Percentiles rank a stretch among this genome's conserved stretches.
Conservation (phyloP, 495 filamentous ascomycete species). For the Aspergillus heteromorphus region DNA sequence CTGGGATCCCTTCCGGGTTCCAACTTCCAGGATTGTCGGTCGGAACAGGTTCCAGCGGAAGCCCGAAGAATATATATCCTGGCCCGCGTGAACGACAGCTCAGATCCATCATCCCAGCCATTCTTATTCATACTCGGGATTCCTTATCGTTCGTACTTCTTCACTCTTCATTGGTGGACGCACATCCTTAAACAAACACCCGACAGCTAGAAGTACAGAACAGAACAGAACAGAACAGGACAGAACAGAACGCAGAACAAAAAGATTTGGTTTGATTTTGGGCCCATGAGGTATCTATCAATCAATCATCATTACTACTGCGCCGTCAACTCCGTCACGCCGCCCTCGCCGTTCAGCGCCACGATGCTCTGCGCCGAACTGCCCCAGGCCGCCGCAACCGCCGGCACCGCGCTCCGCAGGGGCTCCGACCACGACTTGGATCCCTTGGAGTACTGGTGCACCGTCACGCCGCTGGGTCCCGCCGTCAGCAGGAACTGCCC, state of each 20-base stretch:
- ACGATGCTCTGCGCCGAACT: conserved; percentile 67
- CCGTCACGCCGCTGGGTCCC: conserved; percentile 73
- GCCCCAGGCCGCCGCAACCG: conserved; percentile 73
- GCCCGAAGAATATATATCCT: background rate
- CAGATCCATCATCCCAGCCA: background rate
- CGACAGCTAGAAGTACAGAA: too few relatives aligned
- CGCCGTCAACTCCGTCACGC: conserved; percentile 56
- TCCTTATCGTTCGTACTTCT: background rate
- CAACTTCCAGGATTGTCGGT: background rate
- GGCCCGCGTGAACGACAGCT: too few relatives aligned
- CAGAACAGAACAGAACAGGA: too few relatives aligned
- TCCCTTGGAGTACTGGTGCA: conserved; percentile 80
- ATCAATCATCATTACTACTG: conserved; percentile 41
- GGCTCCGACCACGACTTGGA: conserved; percentile 87
- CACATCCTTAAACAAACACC: too few relatives aligned
- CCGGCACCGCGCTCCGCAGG: conserved; percentile 66
- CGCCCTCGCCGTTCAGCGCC: conserved; percentile 66
- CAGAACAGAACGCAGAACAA: conserved; percentile 13
- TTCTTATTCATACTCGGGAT: background rate
- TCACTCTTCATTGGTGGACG: background rate
- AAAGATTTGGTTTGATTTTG: conserved; percentile 9
- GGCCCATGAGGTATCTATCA: conserved; percentile 22
- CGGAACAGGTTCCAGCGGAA: background rate
- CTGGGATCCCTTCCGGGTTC: too few relatives aligned
- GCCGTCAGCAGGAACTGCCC: conserved; percentile 86